phyloP scores from a whole-genome alignment of 345 rosid genomes.

The Arabidopsis suecica region DNA sequence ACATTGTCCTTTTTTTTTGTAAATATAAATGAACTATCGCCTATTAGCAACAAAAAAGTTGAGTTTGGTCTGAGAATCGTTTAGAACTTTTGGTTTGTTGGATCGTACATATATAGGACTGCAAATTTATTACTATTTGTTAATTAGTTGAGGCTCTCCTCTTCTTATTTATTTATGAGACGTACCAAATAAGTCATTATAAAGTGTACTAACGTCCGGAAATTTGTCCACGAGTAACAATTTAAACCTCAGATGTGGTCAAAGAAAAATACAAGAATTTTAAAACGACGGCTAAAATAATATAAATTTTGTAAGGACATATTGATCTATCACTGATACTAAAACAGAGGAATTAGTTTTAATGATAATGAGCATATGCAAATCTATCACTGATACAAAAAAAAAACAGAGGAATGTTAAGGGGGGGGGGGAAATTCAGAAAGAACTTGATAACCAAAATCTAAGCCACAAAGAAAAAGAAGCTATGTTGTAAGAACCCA shows the following conservation, averaged over 20 bases:
- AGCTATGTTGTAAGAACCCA: conserved; percentile 1
- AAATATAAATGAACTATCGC: background rate
- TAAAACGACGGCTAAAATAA: background rate
- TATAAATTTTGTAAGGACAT: background rate
- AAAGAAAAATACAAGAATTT: conserved; percentile 1
- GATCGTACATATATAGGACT: too few relatives aligned
- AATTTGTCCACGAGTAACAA: conserved; percentile 25
- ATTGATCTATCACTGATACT: background rate
- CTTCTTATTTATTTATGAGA: conserved; percentile 1
- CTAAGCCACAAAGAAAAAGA: background rate
- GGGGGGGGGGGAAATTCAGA: background rate
- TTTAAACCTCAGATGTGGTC: conserved; percentile 15
- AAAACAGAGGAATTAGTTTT: background rate
- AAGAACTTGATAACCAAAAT: conserved; percentile 13
- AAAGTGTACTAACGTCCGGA: background rate
- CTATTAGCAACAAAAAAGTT: background rate
- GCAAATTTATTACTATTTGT: background rate
- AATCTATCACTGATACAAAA: background rate
- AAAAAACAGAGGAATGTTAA: background rate
- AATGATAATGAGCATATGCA: background rate
- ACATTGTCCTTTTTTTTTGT: background rate
- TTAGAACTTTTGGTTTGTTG: background rate
- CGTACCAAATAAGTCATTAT: conserved; percentile 10
- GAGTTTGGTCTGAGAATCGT: background rate
- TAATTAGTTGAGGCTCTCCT: conserved; percentile 18